These are phyloP conservation scores for Martiniozyma abietophila DNA, from an alignment of 805 yeast species.

Conservation along the genomic window DNA sequence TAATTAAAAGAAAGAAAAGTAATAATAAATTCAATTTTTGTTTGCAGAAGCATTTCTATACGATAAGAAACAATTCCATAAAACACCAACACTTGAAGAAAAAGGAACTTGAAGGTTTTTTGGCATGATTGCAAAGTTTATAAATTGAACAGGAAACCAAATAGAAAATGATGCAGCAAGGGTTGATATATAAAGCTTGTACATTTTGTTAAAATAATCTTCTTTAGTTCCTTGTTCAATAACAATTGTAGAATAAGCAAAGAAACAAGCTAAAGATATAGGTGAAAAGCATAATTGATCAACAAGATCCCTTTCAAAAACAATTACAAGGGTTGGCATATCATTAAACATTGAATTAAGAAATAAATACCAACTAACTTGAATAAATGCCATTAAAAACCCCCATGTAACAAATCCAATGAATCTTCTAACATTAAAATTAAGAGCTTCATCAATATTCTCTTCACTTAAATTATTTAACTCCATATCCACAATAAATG, in stretches of 20 bases:
- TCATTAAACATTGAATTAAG: conserved; percentile 68
- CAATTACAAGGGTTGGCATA: conserved; percentile 78
- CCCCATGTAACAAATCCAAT: conserved; percentile 87
- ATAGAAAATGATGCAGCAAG: conserved; percentile 58
- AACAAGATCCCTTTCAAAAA: conserved; percentile 74
- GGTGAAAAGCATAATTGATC: conserved; percentile 92
- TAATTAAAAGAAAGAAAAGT: no score
- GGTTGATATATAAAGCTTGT: conserved; percentile 58
- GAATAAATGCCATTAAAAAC: conserved; percentile 67
- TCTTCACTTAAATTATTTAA: background rate
- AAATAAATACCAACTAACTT: conserved; percentile 82
- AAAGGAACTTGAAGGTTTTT: conserved; percentile 80
- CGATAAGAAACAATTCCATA: conserved; percentile 92
- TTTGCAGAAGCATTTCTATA: conserved; percentile 50
- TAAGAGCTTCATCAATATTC: conserved; percentile 2
- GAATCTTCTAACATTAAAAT: conserved; percentile 60
- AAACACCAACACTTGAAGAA: conserved; percentile 72
- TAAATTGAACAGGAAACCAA: conserved; percentile 79
- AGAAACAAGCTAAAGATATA: conserved; percentile 66
- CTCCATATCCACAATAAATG: conserved; percentile 6
- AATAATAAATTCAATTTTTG: background rate
- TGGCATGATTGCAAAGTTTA: conserved; percentile 65
- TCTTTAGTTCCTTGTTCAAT: conserved; percentile 65
- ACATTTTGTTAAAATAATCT: conserved; percentile 55
- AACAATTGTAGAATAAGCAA: conserved; percentile 74